Evolutionary conservation across 495 filamentous ascomycete genomes (phyloP).

Genomic region (Xylona heveae): DNA sequence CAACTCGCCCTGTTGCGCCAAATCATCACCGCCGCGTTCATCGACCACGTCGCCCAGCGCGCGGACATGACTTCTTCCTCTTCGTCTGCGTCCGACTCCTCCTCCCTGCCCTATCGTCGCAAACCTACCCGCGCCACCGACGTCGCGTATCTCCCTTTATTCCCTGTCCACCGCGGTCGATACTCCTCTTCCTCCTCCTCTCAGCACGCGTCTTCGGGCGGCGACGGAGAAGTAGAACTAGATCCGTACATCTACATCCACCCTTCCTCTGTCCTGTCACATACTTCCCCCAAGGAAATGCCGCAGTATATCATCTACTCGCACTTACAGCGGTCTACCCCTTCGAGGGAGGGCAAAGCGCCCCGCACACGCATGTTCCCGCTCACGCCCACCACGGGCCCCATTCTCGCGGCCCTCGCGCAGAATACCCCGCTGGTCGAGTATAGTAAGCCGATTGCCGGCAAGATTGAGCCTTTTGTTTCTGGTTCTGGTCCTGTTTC

Average conservation of each 20-base stretch:
- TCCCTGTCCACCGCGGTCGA: constrained; percentile 30
- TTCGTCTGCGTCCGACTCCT: no score
- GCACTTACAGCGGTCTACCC: constrained; percentile 51
- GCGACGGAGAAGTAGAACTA: constrained; percentile 7
- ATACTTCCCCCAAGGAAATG: constrained; percentile 43
- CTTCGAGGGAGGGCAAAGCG: constrained; percentile 23
- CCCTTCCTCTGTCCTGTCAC: constrained; percentile 59
- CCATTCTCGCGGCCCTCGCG: constrained; percentile 59
- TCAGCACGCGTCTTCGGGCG: not conserved
- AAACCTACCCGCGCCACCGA: constrained; percentile 68
- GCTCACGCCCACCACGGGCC: constrained; percentile 51
- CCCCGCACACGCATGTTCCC: constrained; percentile 78
- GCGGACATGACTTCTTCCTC: constrained; percentile 66
- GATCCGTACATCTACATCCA: constrained; percentile 63
- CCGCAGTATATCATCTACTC: constrained; percentile 78
- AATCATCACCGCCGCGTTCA: constrained; percentile 78
- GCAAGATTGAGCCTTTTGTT: constrained; percentile 34
- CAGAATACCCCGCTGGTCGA: constrained; percentile 68
- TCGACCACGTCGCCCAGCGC: constrained; percentile 89
- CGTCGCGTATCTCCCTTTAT: constrained; percentile 75
- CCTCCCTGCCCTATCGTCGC: constrained; percentile 39
- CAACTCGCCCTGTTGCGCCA: constrained; percentile 71
- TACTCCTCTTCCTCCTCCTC: no score
- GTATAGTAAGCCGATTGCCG: constrained; percentile 77
- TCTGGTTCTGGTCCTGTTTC: no score